Evolutionary conservation across 2,329 filamentous ascomycete species (phyloP).

Genomic region (Paecilomyces sp.): DNA sequence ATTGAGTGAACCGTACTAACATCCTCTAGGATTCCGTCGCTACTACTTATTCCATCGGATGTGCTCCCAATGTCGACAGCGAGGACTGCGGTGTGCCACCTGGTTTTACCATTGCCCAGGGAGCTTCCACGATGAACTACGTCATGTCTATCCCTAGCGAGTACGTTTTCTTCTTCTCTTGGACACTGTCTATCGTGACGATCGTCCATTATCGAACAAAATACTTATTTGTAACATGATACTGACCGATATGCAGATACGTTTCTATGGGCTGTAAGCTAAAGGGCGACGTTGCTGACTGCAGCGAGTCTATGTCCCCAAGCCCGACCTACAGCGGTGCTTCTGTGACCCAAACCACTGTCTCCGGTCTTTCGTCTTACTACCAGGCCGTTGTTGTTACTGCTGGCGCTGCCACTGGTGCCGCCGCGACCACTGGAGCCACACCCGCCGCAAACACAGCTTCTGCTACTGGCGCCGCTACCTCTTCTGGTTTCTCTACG

Average conservation of each 20-base stretch:
- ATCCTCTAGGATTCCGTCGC: background rate
- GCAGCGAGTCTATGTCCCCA: background rate
- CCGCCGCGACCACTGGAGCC: background rate
- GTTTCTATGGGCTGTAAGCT: background rate
- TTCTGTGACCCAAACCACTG: background rate
- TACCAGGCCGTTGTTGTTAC: background rate
- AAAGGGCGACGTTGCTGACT: background rate
- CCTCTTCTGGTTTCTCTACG: background rate
- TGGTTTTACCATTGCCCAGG: background rate
- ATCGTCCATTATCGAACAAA: background rate
- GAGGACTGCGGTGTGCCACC: background rate
- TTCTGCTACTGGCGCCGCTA: background rate
- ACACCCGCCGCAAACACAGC: background rate
- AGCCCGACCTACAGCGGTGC: background rate
- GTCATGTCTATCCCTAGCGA: background rate
- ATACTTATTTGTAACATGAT: background rate
- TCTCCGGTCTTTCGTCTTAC: background rate
- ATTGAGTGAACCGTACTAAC: background rate
- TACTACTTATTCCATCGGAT: slow-evolving; percentile 2
- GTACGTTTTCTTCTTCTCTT: background rate
- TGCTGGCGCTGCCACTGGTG: background rate
- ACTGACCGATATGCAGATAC: background rate
- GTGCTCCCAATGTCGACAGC: background rate
- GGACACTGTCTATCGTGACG: background rate
- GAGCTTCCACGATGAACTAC: background rate